These are phyloP conservation scores for Vanilla planifolia DNA, from an alignment of 106 monocot species.

Conservation along the genomic window DNA sequence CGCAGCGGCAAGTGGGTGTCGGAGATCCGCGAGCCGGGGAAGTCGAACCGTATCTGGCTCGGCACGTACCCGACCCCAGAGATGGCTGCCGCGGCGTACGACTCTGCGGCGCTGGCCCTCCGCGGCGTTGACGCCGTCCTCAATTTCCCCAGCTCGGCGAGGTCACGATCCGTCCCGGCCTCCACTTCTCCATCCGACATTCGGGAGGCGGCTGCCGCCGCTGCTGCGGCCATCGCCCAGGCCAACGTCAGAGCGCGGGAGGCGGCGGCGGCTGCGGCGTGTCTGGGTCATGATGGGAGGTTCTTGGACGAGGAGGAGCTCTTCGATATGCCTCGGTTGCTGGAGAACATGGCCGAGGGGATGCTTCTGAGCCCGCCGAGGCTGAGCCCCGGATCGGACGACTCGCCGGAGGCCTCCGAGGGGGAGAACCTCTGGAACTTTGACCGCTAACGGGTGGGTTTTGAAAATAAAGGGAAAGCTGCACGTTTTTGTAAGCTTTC, in stretches of 20 bases:
- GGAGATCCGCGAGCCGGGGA: slow-evolving; percentile 44
- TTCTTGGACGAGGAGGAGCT: slow-evolving; percentile 83
- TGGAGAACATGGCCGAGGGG: slow-evolving; percentile 78
- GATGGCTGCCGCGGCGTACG: slow-evolving; percentile 42
- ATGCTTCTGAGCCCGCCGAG: slow-evolving; percentile 91
- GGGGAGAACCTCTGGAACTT: slow-evolving; percentile 53
- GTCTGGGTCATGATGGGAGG: background rate
- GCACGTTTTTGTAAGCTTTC: too few species aligned
- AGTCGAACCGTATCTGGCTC: slow-evolving; percentile 33
- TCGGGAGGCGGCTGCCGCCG: slow-evolving; percentile 50
- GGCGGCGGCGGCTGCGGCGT: too few species aligned
- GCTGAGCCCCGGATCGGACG: slow-evolving; percentile 33
- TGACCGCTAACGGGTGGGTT: background rate
- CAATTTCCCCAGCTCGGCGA: slow-evolving; percentile 17
- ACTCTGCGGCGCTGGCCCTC: slow-evolving; percentile 32
- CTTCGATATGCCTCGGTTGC: slow-evolving; percentile 63
- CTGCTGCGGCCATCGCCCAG: slow-evolving; percentile 5
- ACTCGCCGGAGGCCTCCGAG: slow-evolving; percentile 41
- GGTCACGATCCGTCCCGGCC: slow-evolving; percentile 16
- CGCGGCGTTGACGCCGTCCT: slow-evolving; percentile 22
- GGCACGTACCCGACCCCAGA: slow-evolving; percentile 37
- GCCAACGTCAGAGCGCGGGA: too few species aligned
- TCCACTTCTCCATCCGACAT: slow-evolving; percentile 47
- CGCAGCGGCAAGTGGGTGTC: slow-evolving; percentile 42
- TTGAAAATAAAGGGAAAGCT: too few species aligned